These are phyloP conservation scores for Syzygium grande DNA, from an alignment of 345 rosid species.

Conservation along the genomic window DNA sequence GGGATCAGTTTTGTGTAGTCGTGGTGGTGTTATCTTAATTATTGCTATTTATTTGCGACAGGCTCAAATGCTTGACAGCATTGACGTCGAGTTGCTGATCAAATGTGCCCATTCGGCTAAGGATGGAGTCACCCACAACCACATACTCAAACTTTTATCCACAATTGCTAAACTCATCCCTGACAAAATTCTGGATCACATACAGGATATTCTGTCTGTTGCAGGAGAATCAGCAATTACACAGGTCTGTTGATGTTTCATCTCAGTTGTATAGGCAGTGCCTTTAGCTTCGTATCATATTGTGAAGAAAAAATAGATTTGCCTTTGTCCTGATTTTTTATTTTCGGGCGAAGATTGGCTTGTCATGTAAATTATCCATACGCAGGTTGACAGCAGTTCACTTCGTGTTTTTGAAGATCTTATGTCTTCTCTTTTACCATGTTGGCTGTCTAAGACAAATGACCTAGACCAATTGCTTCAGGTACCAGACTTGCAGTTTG, in stretches of 20 bases:
- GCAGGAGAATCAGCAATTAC: conserved; percentile 73
- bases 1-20: neutral
- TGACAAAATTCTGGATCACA: conserved; percentile 51
- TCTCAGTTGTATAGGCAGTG: neutral
- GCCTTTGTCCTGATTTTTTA: neutral
- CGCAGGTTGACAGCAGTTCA: conserved; percentile 72
- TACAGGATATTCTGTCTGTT: conserved; percentile 48
- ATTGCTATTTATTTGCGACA: conserved; percentile 17
- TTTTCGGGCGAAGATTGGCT: neutral
- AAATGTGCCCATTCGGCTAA: conserved; percentile 46
- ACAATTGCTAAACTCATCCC: conserved; percentile 57
- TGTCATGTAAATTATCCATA: neutral
- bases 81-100: conserved; percentile 55
- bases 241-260: conserved; percentile 51
- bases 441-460: conserved; percentile 63
- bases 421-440: conserved; percentile 70
- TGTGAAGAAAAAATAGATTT: neutral
- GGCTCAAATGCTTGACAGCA: conserved; percentile 37
- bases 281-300: neutral
- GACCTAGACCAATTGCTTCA: conserved; percentile 52
- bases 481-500: conserved; percentile 31
- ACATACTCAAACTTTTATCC: conserved; percentile 54
- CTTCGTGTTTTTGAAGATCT: conserved; percentile 66
- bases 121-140: conserved; percentile 59
- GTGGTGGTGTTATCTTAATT: neutral